Evolutionary conservation across 352 stramenopile genomes (phyloP), one percentile per base, ranked within the genome.

Genomic region (Globisporangium yorkense): DNA sequence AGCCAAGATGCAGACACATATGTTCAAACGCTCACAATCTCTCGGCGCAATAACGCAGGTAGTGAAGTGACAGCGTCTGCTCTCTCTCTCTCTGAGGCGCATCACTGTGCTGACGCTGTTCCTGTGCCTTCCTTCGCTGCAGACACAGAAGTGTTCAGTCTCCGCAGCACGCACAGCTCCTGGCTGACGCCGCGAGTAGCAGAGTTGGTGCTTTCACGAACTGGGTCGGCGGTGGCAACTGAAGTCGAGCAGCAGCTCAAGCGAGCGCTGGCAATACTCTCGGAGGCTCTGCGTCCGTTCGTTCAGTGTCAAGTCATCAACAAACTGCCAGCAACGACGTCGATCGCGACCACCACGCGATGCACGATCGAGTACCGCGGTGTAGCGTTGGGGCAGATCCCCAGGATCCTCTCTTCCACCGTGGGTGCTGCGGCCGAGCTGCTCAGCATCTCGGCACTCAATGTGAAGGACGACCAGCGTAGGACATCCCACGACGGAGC

Each of bases 21-120:
- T 46, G 29, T 59, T 2, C 59, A 65, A 40, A 60, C 45, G 39
- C 46, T 65, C 51, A 59, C 44, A 51, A 39, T 55, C 24, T 31
- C 43, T 20, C 31, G 44, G n/a, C 47, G 12, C 1, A 44, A n/a
- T 27, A n/a, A 15, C 21, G 35, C 21, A 59, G 54, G 54, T 59
- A 50, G 1, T 13, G 12, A 35, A 50, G 2, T 15, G 7, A 35
- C 13, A 20, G 15, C 12, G 13, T 16, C 9, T 8, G 18, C 43
- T 24, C 8, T 24, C 5, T 29, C 21, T 20, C n/a, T 20, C 8
- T 21, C 43, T 48, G 12, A 21, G 33, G 33, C 33, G 1, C 9
- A 13, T 21, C 40, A 9, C 16, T 29, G 16, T 53, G 15, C 15
- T 46, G 20, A 43, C 13, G 24, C 10, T 44, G 41, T 1, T 35